These are phyloP conservation scores for Leccinum boreale DNA, from an alignment of 768 basidiomycete species.

Conservation along the genomic window DNA sequence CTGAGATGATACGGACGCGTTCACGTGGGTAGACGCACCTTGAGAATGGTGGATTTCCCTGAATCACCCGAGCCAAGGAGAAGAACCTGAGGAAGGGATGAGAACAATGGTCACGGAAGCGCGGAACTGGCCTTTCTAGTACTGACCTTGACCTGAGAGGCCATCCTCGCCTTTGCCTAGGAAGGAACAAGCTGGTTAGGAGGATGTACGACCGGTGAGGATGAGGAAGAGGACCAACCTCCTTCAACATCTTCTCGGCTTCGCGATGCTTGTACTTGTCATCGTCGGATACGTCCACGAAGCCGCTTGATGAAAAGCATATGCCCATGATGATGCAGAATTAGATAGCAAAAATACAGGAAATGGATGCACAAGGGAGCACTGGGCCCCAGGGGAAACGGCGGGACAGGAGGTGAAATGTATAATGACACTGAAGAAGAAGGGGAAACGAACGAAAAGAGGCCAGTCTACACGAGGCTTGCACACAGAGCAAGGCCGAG, in stretches of 20 bases:
- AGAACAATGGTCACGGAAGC: background rate
- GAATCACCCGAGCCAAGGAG: slow-evolving; percentile 91
- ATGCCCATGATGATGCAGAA: slow-evolving; percentile 55
- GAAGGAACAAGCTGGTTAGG: background rate
- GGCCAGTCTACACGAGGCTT: slow-evolving; percentile 11
- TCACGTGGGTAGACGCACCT: slow-evolving; percentile 43
- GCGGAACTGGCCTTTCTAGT: slow-evolving; percentile 2
- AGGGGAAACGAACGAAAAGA: background rate
- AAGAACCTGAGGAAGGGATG: slow-evolving; percentile 53
- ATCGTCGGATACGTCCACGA: slow-evolving; percentile 61
- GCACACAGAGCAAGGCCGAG: slow-evolving; percentile 15
- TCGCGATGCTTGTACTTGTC: slow-evolving; percentile 64
- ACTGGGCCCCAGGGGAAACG: slow-evolving; percentile 8
- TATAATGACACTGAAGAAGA: background rate
- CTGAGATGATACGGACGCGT: background rate
- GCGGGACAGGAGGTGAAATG: background rate
- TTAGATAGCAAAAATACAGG: slow-evolving; percentile 4
- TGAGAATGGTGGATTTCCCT: slow-evolving; percentile 90
- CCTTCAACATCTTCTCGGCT: slow-evolving; percentile 75
- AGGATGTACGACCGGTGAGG: background rate
- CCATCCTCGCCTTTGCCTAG: slow-evolving; percentile 73
- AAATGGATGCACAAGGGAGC: slow-evolving; percentile 7
- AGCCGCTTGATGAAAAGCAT: slow-evolving; percentile 63
- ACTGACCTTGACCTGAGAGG: slow-evolving; percentile 70
- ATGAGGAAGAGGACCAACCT: slow-evolving; percentile 43